These are phyloP conservation scores for Metschnikowia kofuensis DNA, from an alignment of 805 yeast species.

Conservation along the genomic window DNA sequence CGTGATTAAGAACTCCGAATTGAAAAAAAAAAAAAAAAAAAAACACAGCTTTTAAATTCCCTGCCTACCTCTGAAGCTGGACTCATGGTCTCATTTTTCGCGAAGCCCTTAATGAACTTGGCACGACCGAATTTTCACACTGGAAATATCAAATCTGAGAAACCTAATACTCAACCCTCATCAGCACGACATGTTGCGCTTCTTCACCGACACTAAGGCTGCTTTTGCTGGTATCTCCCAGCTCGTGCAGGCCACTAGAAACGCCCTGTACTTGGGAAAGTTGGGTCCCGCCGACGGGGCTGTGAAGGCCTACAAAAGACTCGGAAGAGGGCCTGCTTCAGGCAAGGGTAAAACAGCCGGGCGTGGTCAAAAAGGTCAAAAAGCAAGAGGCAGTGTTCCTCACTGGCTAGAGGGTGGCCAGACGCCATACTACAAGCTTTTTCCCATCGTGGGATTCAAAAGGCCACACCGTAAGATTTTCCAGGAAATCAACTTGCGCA, in stretches of 20 bases:
- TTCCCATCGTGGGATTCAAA: slow-evolving; percentile 87
- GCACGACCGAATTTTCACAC: background rate
- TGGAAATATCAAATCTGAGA: background rate
- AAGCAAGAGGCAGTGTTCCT: slow-evolving; percentile 88
- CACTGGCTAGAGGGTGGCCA: slow-evolving; percentile 99
- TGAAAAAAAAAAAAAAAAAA: no score
- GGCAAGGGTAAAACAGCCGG: slow-evolving; percentile 94
- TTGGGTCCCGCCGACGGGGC: slow-evolving; percentile 63
- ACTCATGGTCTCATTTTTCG: no score
- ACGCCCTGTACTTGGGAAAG: slow-evolving; percentile 48
- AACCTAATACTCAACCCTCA: background rate
- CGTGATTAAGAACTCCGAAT: no score
- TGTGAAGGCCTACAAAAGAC: slow-evolving; percentile 58
- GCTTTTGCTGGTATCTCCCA: slow-evolving; percentile 1
- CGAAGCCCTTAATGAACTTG: background rate
- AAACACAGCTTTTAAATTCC: no score
- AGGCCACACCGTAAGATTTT: slow-evolving; percentile 55
- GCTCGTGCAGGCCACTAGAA: slow-evolving; percentile 24
- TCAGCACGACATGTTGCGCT: slow-evolving; percentile 7
- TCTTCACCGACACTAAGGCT: slow-evolving; percentile 4
- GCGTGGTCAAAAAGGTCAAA: slow-evolving; percentile 98
- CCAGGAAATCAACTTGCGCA: slow-evolving; percentile 60
- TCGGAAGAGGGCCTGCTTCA: slow-evolving; percentile 96
- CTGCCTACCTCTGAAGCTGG: no score
- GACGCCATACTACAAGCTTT: slow-evolving; percentile 80